A percentile compares a stretch with the other conserved stretches of the same genome.
These are phyloP conservation scores for Fusarium mexicanum DNA, from an alignment of 2,329 filamentous ascomycete species.

Conservation along the genomic window DNA sequence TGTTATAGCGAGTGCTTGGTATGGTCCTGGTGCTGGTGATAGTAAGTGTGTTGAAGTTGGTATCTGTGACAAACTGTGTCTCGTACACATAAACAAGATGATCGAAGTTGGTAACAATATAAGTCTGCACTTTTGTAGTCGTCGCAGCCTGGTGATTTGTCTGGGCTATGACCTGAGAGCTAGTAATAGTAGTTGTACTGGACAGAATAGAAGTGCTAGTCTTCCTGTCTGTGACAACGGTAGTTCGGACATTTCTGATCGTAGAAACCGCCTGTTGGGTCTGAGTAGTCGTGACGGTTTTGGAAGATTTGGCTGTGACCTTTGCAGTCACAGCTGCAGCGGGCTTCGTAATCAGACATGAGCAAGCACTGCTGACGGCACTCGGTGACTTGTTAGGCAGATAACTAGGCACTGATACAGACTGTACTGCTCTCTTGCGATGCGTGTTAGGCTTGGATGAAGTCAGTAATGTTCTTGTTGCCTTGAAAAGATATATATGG, in stretches of 20 bases:
- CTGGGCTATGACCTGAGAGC: not conserved
- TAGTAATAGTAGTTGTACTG: not conserved
- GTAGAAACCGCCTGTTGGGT: not conserved
- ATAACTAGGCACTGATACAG: not conserved
- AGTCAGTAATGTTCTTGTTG: not conserved
- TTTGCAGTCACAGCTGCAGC: not conserved
- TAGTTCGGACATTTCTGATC: not conserved
- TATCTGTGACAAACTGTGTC: not conserved
- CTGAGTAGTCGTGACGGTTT: not conserved
- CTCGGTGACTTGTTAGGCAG: not conserved
- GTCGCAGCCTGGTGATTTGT: not conserved
- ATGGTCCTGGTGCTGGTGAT: not conserved
- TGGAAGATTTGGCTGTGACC: not conserved
- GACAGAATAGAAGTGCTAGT: not conserved
- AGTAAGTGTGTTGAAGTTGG: not conserved
- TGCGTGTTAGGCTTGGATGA: not conserved
- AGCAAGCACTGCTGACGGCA: not conserved
- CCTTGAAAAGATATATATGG: not conserved
- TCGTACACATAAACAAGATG: not conserved
- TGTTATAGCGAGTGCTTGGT: not conserved
- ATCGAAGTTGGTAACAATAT: not conserved
- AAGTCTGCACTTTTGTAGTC: not conserved
- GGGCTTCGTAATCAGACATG: not conserved
- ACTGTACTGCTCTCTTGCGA: not conserved
- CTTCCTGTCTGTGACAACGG: not conserved